Evolutionary conservation across 176 grass and related monocot genomes (phyloP), one percentile per base, ranked within the genome.

Genomic region (Carex cristatella): DNA sequence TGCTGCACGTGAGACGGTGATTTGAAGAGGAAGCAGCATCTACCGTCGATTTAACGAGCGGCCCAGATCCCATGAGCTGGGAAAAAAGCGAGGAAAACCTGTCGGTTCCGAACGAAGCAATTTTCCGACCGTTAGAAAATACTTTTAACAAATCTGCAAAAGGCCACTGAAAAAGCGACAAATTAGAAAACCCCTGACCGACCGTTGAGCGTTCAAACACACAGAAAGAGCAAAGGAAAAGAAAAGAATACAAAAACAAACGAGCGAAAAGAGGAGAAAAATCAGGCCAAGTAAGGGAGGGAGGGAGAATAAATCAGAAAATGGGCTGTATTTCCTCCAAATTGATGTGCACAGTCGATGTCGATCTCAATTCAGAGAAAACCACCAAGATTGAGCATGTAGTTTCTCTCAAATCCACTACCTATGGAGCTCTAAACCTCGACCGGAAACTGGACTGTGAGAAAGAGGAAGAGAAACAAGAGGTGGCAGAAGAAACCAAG

Each of bases 321-420:
- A 97, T 99, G 96, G 96, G 96, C 49, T 99, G 96, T 91, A 95
- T 99, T 83, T 95, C 93, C 72, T 99, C 96, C 19, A 99, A 92
- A 53, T 69, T 83, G 86, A 79, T 95, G 46, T 89, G 93, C 28
- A 84, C 85, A 40, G 87, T 93, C 7, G 23, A 67, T n/a, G 23
- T n/a, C 7, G 93, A 91, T 46, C 14, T 65, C 63, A 83, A 69
- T 37, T 87, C 55, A 65, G 87, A 69, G 30, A 85, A 72, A 33
- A 84, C 53, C 55, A 79, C 58, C 27, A 90, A 91, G 44, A 74
- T 86, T 81, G 89, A 89, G 65, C 96, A 99, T 80, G 91, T 95
- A 79, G 93, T 99, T 58, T 95, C 91, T 12, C 96, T 99, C 89
- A 95, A 93, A 33, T 99, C 96, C 59, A 89, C 88, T 72, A 95